Evolutionary conservation across 768 basidiomycete genomes (phyloP).

Genomic region (Peribolospora kevripleyi): DNA sequence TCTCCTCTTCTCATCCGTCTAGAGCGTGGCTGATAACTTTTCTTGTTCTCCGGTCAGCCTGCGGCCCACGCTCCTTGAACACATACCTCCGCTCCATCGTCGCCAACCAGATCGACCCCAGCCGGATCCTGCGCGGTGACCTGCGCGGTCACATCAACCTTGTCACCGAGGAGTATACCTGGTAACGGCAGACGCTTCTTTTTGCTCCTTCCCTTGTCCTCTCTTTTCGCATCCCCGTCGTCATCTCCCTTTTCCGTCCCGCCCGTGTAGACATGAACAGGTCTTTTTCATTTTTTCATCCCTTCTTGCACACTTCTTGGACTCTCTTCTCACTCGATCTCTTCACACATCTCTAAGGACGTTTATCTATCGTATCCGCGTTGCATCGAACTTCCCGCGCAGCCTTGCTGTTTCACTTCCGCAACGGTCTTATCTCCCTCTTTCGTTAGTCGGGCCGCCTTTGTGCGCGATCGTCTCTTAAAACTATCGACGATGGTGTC

Average conservation of each 20-base stretch:
- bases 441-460: too few relatives aligned
- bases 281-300: too few relatives aligned
- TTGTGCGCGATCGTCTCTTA: too few relatives aligned
- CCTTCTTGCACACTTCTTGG: too few relatives aligned
- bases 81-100: slow-evolving; percentile 42
- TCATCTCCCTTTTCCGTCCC: neutral
- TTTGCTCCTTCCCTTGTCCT: neutral
- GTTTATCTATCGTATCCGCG: too few relatives aligned
- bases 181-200: slow-evolving; percentile 17
- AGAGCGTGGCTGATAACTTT: neutral
- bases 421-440: too few relatives aligned
- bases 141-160: slow-evolving; percentile 35
- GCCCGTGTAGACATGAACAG: too few relatives aligned
- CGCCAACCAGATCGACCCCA: slow-evolving; percentile 34
- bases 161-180: slow-evolving; percentile 44
- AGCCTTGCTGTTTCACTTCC: too few relatives aligned
- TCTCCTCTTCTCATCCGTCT: neutral
- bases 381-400: too few relatives aligned
- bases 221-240: neutral
- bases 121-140: slow-evolving; percentile 31
- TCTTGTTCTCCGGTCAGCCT: slow-evolving; percentile 26
- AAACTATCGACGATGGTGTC: too few relatives aligned
- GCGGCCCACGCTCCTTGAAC: slow-evolving; percentile 47
- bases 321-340: too few relatives aligned
- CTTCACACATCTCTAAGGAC: too few relatives aligned